Conservation (phyloP, 352 stramenopile genomes). For the Pythium vanterpoolii region DNA sequence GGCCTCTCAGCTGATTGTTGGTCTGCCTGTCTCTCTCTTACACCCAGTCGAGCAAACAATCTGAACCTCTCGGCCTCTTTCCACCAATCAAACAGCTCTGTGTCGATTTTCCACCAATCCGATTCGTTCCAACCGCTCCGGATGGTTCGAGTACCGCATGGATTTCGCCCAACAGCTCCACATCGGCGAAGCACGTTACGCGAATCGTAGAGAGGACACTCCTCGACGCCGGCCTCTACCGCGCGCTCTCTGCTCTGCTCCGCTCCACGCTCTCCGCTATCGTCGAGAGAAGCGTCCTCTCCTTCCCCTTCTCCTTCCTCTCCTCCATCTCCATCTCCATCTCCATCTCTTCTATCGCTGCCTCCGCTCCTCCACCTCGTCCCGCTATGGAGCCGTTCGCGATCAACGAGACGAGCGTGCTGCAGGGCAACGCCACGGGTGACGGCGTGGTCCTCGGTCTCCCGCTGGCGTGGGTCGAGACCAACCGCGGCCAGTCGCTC, state of each 20-base stretch:
- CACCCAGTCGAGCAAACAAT: neutral
- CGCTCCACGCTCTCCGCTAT: neutral
- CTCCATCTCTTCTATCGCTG: neutral
- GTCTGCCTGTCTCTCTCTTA: neutral
- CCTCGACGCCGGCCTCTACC: neutral
- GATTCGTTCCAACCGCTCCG: too few relatives aligned
- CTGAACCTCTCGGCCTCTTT: neutral
- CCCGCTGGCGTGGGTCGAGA: slow-evolving; percentile 72
- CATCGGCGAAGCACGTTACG: neutral
- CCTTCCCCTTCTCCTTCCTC: neutral
- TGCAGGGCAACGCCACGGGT: slow-evolving; percentile 66
- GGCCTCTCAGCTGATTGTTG: neutral
- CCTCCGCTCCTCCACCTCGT: neutral
- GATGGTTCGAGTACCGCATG: too few relatives aligned
- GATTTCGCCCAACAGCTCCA: neutral
- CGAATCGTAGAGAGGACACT: neutral
- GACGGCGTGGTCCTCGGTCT: slow-evolving; percentile 54
- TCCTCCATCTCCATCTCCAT: neutral
- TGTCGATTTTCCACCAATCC: neutral
- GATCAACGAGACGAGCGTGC: slow-evolving; percentile 67
- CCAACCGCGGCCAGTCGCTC: slow-evolving; percentile 45
- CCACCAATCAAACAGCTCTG: neutral
- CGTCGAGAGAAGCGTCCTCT: neutral
- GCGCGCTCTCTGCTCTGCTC: neutral
- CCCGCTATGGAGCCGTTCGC: slow-evolving; percentile 11